Base-by-base conservation (phyloP, 129 eudicot genomes). In the sunflower (Helianthus annuus) region DNA sequence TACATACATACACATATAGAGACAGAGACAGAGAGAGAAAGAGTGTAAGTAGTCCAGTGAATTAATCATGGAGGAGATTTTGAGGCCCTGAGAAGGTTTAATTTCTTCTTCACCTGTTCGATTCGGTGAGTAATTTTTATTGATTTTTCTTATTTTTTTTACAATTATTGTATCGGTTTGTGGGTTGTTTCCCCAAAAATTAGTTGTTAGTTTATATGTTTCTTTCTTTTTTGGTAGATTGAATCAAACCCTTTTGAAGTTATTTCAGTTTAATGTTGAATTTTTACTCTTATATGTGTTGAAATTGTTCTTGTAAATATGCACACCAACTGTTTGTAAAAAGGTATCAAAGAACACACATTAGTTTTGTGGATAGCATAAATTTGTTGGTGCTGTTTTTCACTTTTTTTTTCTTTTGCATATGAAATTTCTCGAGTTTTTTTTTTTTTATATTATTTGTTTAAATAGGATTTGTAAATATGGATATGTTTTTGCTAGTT, bases 1-100 rank as follows among this genome's bases (percentile, higher is more conserved):
- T 19, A 55, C 8, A 68, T 7, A 56, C 7, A 76, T 39, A 44
- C 51, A 14, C 55, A 14, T 3, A 13, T 19, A 49, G 7, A 48
- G 10, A 72, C 62, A 75, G 60, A 78, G n/a, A 55, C 45, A 74
- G 46, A 39, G 63, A 42, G 56, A 56, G 63, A 61, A 73, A 75
- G 70, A n/a, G 74, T 66, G 77, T 72, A n/a, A n/a, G n/a, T n/a
- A 68, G 75, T 78, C 45, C 72, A 77, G 76, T 76, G 61, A 76
- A 69, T 70, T 62, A 78, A 71, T 83, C 78, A 74, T 70, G 83
- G 81, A 74, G 83, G 79, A 61, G 77, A 13, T 78, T 51, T 42
- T 7, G 46, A 42, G 46, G 46, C 46, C n/a, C 27, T 77, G 67
- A 80, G 67, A 53, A 62, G 58, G 69, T 62, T 57, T 68, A 60